A percentile compares a stretch with the other conserved stretches of the same genome.
phyloP scores from a whole-genome alignment of 768 basidiomycete genomes.

The Psilocybe subaeruginosa region DNA sequence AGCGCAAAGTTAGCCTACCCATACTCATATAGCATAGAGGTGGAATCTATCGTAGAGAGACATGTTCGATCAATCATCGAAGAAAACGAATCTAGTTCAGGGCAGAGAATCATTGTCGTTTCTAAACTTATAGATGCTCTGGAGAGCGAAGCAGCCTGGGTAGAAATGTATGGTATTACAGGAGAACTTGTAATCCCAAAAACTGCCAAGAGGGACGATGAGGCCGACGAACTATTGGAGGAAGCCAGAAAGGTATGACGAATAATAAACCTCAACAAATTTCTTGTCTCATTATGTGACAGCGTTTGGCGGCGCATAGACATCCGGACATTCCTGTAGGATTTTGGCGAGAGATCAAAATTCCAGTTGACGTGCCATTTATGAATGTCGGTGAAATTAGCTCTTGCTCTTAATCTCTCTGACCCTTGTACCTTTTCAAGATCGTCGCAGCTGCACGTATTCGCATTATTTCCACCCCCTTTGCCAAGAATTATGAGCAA shows the following conservation, averaged over 20 bases:
- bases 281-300: not conserved
- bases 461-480: conserved; percentile 47
- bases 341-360: conserved; percentile 78
- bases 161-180: conserved; percentile 68
- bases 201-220: conserved; percentile 31
- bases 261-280: not conserved
- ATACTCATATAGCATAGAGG: conserved; percentile 48
- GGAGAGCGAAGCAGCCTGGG: conserved; percentile 67
- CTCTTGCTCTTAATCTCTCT: conserved; percentile 10
- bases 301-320: conserved; percentile 48
- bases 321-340: conserved; percentile 41
- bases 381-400: conserved; percentile 63
- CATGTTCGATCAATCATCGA: conserved; percentile 46
- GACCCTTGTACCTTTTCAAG: conserved; percentile 37
- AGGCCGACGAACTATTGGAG: conserved; percentile 30
- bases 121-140: conserved; percentile 58
- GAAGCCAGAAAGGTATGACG: conserved; percentile 34
- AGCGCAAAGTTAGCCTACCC: not conserved
- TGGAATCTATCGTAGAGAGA: conserved; percentile 60
- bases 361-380: conserved; percentile 84
- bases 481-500: conserved; percentile 30
- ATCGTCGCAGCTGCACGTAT: conserved; percentile 67
- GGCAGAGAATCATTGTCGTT: conserved; percentile 48
- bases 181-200: conserved; percentile 68
- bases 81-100: conserved; percentile 31